These are phyloP conservation scores for Pholiota adiposa DNA, from an alignment of 1,284 basidiomycete genomes.

Conservation along the genomic window DNA sequence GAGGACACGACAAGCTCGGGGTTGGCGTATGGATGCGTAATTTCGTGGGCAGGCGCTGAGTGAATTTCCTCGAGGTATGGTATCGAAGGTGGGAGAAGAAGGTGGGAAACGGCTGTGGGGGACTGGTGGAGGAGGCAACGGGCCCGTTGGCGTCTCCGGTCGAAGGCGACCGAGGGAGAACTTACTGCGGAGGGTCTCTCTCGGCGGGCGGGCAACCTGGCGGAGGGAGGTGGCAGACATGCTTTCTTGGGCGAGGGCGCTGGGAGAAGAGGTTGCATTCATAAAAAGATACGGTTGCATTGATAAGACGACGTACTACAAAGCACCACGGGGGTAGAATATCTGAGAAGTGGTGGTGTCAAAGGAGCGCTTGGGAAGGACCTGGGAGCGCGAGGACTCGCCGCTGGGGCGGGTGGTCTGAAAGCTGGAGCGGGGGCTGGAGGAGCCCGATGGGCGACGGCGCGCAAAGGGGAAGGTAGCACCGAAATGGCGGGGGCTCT, in stretches of 20 bases:
- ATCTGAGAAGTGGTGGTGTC: slow-evolving; percentile 57
- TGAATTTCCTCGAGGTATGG: slow-evolving; percentile 18
- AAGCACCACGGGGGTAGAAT: slow-evolving; percentile 51
- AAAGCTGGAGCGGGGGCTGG: slow-evolving; percentile 49
- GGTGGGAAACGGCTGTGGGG: slow-evolving; percentile 14
- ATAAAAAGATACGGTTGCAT: slow-evolving; percentile 6
- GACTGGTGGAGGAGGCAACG: slow-evolving; percentile 25
- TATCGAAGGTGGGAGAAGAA: slow-evolving; percentile 20
- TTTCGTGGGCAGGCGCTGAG: slow-evolving; percentile 36
- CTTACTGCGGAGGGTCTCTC: slow-evolving; percentile 34
- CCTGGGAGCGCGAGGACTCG: slow-evolving; percentile 61
- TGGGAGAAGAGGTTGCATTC: slow-evolving; percentile 22
- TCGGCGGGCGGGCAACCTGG: slow-evolving; percentile 32
- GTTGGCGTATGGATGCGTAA: slow-evolving; percentile 76
- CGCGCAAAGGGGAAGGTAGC: slow-evolving; percentile 31
- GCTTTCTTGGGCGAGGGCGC: slow-evolving; percentile 61
- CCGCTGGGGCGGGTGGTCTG: slow-evolving; percentile 56
- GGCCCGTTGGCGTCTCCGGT: slow-evolving; percentile 24
- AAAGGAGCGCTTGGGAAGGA: slow-evolving; percentile 58
- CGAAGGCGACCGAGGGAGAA: slow-evolving; percentile 33
- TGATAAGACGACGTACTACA: slow-evolving; percentile 52
- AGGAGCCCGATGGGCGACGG: slow-evolving; percentile 42
- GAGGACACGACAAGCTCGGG: slow-evolving; percentile 61
- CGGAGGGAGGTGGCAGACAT: slow-evolving; percentile 58
- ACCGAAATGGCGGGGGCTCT: slow-evolving; percentile 26